Base-by-base conservation (phyloP, 495 filamentous ascomycete genomes). In the Letharia columbiana region DNA sequence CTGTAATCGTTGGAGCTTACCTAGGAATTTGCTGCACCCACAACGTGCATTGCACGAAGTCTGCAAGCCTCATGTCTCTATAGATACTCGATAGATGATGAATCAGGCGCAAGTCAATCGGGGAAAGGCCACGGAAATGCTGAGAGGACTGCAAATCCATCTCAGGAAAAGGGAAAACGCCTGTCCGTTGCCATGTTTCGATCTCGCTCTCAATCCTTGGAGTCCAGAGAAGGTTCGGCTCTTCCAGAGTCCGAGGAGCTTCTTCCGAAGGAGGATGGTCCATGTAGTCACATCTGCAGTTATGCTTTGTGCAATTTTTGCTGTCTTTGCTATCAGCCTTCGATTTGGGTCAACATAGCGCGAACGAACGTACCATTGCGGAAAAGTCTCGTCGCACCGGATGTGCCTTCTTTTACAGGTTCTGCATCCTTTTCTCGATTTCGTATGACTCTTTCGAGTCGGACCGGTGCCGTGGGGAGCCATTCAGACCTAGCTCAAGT, bases 401-500 rank as follows among this genome's bases (percentile, higher is more conserved):
- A 98, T 98, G 78, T 98, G 94, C 72, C 94, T 86, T 76, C 88
- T 86, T 82, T 98, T 98, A 84, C 94, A 98, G 42, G 91, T 96
- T 71, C 91, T 92, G 78, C 94, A 98, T 60, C 94, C 94, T 77
- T 96, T 97, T 66, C 94, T 86, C 60, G 93, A 97, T 78, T 98
- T 98, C 69, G 95, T 98, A 80, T 98, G 94, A 79, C 93, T 91
- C 74, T 81, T 84, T 68, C 81, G 80, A 63, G 81, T 80, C 64
- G 81, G 80, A 66, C 81, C 81, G 42, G 45, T 50, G 71, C 61
- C 61, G 11, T 67, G 61, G 12, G 65, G 68, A 67, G 65, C 63
- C 68, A 70, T 70, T 49, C 13, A 47, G n/a, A 45, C 9, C 44
- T 56, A 56, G 39, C 41, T 60, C 12, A 37, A 39, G 44, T 35